phyloP scores from a whole-genome alignment of 208 protist species.

The Leishmania major region DNA sequence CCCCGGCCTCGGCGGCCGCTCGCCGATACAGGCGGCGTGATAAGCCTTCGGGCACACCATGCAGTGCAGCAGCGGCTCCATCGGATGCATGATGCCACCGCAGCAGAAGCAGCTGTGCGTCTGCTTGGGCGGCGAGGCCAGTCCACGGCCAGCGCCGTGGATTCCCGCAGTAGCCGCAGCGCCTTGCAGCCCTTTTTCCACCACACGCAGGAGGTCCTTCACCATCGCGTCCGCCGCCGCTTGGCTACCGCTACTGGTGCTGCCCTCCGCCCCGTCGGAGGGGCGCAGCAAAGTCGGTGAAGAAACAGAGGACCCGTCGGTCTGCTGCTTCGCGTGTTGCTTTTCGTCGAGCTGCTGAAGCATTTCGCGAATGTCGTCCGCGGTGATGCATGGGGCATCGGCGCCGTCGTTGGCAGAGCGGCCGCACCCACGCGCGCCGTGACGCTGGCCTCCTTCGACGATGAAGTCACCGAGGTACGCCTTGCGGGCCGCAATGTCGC shows the following conservation, averaged over 20 bases:
- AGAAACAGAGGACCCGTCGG: background rate
- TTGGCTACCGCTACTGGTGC: conserved; percentile 5
- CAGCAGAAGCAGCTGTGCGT: conserved; percentile 79
- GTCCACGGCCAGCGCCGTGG: background rate
- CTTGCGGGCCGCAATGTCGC: conserved; percentile 91
- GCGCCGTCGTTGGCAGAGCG: background rate
- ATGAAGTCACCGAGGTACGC: conserved; percentile 95
- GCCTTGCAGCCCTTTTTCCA: conserved; percentile 37
- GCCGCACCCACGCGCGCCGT: conserved; percentile 6
- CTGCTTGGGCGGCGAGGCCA: conserved; percentile 20
- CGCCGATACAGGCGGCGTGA: conserved; percentile 76
- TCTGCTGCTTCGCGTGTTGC: background rate
- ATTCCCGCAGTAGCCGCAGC: conserved; percentile 4
- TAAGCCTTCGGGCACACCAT: conserved; percentile 81
- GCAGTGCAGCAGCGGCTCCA: conserved; percentile 87
- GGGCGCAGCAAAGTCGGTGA: conserved; percentile 3
- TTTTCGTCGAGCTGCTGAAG: conserved; percentile 38
- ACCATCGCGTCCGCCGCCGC: conserved; percentile 52
- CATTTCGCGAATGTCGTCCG: conserved; percentile 59
- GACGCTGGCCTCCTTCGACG: conserved; percentile 57
- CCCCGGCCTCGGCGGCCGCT: conserved; percentile 37
- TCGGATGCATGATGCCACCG: conserved; percentile 70
- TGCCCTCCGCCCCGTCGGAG: background rate
- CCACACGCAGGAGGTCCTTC: conserved; percentile 49
- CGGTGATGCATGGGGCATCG: conserved; percentile 25